Conservation (phyloP, 2,329 filamentous ascomycete species). For the Penicillium hordei region DNA sequence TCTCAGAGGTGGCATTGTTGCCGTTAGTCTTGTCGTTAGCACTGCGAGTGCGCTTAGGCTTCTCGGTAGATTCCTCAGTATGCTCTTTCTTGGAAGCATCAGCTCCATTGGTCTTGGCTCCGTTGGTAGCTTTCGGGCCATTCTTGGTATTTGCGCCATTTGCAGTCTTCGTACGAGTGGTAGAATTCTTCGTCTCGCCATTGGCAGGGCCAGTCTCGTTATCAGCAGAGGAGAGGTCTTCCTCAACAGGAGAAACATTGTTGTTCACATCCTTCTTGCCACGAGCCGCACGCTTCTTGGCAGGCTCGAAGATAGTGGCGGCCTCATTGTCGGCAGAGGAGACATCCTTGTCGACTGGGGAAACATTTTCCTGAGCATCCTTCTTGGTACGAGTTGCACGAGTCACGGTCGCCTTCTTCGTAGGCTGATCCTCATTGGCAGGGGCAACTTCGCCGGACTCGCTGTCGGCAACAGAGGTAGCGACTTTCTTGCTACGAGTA, state of each 20-base stretch:
- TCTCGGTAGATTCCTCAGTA: neutral
- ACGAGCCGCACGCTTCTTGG: neutral
- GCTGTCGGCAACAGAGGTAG: neutral
- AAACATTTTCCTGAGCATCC: neutral
- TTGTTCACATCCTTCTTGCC: neutral
- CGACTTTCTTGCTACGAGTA: neutral
- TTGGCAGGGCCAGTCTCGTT: neutral
- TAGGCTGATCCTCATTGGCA: neutral
- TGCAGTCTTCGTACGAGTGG: neutral
- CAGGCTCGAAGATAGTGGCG: too few relatives aligned
- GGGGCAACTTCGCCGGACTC: neutral
- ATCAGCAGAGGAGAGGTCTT: neutral
- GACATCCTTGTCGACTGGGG: neutral
- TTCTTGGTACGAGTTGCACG: neutral
- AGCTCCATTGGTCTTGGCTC: neutral
- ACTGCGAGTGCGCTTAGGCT: neutral
- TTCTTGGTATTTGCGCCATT: neutral
- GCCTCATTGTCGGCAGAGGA: neutral
- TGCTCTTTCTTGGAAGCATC: neutral
- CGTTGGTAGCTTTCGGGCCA: neutral
- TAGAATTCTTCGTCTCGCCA: neutral
- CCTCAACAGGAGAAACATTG: neutral
- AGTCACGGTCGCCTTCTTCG: neutral
- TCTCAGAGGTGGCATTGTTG: neutral
- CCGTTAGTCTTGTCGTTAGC: neutral